phyloP scores from a whole-genome alignment of 23 red algal genomes.

The Gracilaria domingensis region DNA sequence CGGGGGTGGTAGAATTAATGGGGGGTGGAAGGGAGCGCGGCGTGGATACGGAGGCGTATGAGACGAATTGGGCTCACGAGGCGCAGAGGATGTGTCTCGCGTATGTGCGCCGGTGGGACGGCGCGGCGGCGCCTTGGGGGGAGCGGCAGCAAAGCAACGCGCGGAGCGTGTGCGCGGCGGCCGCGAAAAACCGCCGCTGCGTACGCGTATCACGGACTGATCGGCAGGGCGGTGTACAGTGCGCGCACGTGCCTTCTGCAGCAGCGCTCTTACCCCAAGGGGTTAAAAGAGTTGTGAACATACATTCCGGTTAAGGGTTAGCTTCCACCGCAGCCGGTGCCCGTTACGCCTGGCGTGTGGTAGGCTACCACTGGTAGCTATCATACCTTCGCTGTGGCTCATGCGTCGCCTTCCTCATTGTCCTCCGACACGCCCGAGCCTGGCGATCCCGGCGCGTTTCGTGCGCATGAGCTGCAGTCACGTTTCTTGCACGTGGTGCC shows the following conservation, averaged over 20 bases:
- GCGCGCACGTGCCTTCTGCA: not conserved
- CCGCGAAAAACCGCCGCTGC: not conserved
- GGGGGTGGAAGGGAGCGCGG: not conserved
- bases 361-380: too few relatives aligned
- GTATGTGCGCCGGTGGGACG: not conserved
- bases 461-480: not conserved
- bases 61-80: not conserved
- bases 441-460: not conserved
- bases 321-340: not conserved
- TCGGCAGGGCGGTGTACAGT: not conserved
- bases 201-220: not conserved
- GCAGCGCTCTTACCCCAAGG: too few relatives aligned
- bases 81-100: not conserved
- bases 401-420: too few relatives aligned
- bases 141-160: constrained; percentile 12
- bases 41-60: not conserved
- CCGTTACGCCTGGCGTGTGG: not conserved
- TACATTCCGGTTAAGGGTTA: too few relatives aligned
- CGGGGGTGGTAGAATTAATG: not conserved
- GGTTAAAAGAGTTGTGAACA: too few relatives aligned
- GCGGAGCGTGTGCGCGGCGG: not conserved
- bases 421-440: not conserved
- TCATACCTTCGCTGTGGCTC: too few relatives aligned
- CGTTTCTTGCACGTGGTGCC: not conserved
- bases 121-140: constrained; percentile 17